These are phyloP conservation scores for Chromera velia DNA, from an alignment of 73 alveolate genomes.

Conservation along the genomic window DNA sequence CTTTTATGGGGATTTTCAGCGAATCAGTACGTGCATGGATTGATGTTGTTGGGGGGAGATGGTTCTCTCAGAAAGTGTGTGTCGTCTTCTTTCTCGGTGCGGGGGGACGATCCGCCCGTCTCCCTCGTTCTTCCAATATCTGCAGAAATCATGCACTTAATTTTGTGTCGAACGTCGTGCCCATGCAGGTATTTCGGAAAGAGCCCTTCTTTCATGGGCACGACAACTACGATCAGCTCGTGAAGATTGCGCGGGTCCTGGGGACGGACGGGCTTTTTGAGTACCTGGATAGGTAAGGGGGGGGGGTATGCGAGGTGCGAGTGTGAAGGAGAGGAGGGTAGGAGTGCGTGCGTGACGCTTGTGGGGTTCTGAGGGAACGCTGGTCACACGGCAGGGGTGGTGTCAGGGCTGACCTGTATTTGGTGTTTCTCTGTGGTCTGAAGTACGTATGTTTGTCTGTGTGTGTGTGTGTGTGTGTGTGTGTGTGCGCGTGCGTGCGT, in stretches of 20 bases:
- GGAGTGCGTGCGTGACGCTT: background rate
- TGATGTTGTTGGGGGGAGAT: no score
- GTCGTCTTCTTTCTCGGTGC: no score
- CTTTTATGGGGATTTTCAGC: no score
- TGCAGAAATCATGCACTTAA: no score
- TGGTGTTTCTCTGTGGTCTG: background rate
- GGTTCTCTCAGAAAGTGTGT: no score
- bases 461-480: background rate
- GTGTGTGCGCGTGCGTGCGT: background rate
- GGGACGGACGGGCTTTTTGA: constrained; percentile 51
- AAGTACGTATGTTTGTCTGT: background rate
- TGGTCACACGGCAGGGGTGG: background rate
- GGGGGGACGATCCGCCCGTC: no score
- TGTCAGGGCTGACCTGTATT: background rate
- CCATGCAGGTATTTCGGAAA: constrained; percentile 72
- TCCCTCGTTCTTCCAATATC: no score
- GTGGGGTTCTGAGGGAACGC: background rate
- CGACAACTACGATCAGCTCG: constrained; percentile 90
- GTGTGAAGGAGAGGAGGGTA: background rate
- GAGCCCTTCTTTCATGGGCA: constrained; percentile 95
- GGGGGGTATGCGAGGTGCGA: background rate
- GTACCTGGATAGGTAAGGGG: constrained; percentile 62
- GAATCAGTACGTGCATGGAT: no score
- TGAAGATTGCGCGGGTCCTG: constrained; percentile 86
- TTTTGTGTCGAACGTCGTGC: no score